Percentiles rank a stretch among this genome's conserved stretches.
Conservation (phyloP, 768 basidiomycete species). For the Xerocomellus amylosporus region DNA sequence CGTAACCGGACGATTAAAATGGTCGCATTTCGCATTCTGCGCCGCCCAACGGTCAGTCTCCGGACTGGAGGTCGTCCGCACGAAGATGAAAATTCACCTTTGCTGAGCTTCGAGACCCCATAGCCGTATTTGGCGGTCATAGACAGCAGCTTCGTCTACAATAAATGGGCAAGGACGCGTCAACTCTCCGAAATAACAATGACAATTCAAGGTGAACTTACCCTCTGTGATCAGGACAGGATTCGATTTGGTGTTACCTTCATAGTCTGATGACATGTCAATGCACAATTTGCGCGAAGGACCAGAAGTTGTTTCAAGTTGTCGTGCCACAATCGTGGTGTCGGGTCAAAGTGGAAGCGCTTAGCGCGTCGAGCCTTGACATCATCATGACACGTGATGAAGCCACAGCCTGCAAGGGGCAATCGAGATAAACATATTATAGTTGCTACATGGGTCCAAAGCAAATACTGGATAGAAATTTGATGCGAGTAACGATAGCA, state of each 20-base stretch:
- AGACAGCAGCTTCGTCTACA: slow-evolving; percentile 72
- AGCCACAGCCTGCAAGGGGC: background rate
- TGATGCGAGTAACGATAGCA: background rate
- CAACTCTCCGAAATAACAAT: background rate
- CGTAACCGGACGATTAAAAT: slow-evolving; percentile 77
- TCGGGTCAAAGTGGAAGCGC: background rate
- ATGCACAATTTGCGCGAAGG: background rate
- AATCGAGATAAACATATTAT: background rate
- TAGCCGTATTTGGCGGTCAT: slow-evolving; percentile 94
- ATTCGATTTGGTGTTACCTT: slow-evolving; percentile 34
- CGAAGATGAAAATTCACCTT: slow-evolving; percentile 46
- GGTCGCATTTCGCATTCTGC: slow-evolving; percentile 91
- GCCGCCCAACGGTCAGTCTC: slow-evolving; percentile 7
- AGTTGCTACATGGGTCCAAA: background rate
- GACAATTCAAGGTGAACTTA: slow-evolving; percentile 31
- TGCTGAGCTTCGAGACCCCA: slow-evolving; percentile 99
- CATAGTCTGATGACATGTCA: slow-evolving; percentile 21
- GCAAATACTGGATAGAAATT: background rate
- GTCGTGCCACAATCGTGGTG: background rate
- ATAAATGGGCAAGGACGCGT: background rate
- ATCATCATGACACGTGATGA: slow-evolving; percentile 18
- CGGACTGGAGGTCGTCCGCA: background rate
- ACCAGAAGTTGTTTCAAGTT: background rate
- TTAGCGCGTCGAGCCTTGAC: background rate
- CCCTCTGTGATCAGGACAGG: slow-evolving; percentile 66